Evolutionary conservation across 495 filamentous ascomycete species (phyloP).

Genomic region (Talaromyces nanjingensis): DNA sequence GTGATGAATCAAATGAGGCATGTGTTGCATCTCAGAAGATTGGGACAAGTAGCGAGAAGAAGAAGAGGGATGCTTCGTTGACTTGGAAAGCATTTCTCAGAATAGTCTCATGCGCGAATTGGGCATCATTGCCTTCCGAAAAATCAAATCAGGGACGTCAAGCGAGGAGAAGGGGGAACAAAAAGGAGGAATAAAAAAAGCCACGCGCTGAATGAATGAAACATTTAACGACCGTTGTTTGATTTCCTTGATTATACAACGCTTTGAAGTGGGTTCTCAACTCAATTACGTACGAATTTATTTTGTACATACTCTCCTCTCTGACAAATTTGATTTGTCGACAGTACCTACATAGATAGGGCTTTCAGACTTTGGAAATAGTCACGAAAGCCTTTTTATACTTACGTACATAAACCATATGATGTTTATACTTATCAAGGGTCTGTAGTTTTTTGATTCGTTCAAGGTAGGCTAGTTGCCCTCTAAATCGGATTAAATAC

Average conservation of each 20-base stretch:
- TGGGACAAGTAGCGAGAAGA: not conserved
- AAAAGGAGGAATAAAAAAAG: not conserved
- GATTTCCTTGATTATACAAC: not conserved
- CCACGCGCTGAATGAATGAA: too few relatives aligned
- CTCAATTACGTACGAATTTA: not conserved
- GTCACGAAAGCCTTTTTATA: too few relatives aligned
- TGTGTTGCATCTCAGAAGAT: constrained; percentile 21
- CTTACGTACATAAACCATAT: too few relatives aligned
- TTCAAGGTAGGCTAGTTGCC: not conserved
- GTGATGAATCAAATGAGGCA: constrained; percentile 29
- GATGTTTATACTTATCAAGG: too few relatives aligned
- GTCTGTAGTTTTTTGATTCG: not conserved
- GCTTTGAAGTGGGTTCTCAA: not conserved
- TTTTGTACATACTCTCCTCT: not conserved
- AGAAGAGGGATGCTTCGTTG: not conserved
- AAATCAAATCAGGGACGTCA: not conserved
- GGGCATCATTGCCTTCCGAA: not conserved
- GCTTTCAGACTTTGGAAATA: too few relatives aligned
- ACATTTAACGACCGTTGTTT: not conserved
- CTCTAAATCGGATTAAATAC: not conserved
- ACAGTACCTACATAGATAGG: not conserved
- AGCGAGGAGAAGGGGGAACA: not conserved
- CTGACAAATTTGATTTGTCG: not conserved
- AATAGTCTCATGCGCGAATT: not conserved
- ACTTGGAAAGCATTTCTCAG: not conserved